Evolutionary conservation across 352 stramenopile species (phyloP), one percentile per base, ranked within the genome.

Genomic region (Phytopythium kandeliae): DNA sequence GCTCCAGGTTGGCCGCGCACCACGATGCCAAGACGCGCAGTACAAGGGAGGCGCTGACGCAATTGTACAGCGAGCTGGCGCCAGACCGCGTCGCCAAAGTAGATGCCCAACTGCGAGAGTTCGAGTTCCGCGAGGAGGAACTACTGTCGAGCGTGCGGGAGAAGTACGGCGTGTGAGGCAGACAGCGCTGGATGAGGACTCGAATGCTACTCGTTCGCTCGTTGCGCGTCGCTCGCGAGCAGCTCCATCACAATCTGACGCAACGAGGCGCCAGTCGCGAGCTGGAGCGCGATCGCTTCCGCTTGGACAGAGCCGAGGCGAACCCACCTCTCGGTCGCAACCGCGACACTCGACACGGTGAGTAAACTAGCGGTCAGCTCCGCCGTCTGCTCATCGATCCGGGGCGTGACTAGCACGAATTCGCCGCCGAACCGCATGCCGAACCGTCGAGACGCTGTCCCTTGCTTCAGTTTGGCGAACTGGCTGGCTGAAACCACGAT

Each of bases 81-180:
- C 75, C 80, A 1, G 80, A 91, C 5, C 65, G 74, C 0, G 12
- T 88, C 11, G 26, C 41, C 1, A 89, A 91, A 48, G 63, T 88
- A 8, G 36, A 55, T 5, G 25, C n/a, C 9, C 75, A 88, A 50
- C 52, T 91, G 36, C 38, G 64, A 2, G 67, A 75, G 4, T 86
- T 79, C 54, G 69, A 70, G 22, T 86, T 63, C 30, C 64, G 63
- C 17, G 78, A 89, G 49, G 28, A 50, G 0, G 8, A 70, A 15
- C 49, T 91, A 16, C 54, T 89, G 0, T 55, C 54, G 8, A 54
- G 45, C 19, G 76, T 73, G 8, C 62, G 58, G 17, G 60, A 46
- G n/a, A 91, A 91, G 31, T 90, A 87, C 54, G 35, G 64, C 0
- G 13, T 24, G 6, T 71, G 26, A 57, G 9, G 16, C n/a, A 57